Base-by-base conservation (phyloP, 2,329 filamentous ascomycete genomes). In the Xylaria sp. region DNA sequence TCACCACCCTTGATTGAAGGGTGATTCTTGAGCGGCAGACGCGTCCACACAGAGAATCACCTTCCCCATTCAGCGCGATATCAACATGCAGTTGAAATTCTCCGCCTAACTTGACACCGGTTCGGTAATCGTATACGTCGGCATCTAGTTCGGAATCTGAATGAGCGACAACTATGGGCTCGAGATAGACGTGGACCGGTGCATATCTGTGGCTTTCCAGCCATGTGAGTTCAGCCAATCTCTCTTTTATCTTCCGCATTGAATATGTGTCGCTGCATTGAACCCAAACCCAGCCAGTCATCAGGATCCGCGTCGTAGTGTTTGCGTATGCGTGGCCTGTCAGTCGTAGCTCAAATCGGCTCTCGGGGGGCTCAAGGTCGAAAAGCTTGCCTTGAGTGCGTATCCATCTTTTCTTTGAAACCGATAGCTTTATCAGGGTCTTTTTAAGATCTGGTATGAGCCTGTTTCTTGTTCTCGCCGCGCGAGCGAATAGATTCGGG, bases 191-290 rank as follows among this genome's bases (percentile, higher is more conserved):
- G n/a, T 61, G 47, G n/a, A 61, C 36, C 3, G 58, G 58, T 22
- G 58, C 58, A 17, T n/a, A 61, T 44, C n/a, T 38, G 36, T 20
- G 10, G 25, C 25, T 33, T 9, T 61, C 11, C 2, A 53, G 58
- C 58, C 58, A 61, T 17, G 5, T 20, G 17, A 61, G 58, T 25
- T 61, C 58, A 17, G 31, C 33, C 25, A 61, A 42, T 53, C 58
- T 61, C 49, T 61, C 53, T n/a, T 44, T 61, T 44, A 61, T 61
- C 27, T 45, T 61, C 49, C 47, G 27, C 11, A 61, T 31, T 25
- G 60, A 56, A 31, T 42, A 49, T 10, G 1, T 42, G 17, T 63
- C 60, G 13, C 39, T 42, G 42, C 60, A 63, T 25, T 42, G 50
- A 17, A 63, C 22, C 51, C 51, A 56, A 39, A 56, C 42, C 15